These are phyloP conservation scores for Entoloma clypeatum DNA, from an alignment of 1,284 basidiomycete species.

Conservation along the genomic window DNA sequence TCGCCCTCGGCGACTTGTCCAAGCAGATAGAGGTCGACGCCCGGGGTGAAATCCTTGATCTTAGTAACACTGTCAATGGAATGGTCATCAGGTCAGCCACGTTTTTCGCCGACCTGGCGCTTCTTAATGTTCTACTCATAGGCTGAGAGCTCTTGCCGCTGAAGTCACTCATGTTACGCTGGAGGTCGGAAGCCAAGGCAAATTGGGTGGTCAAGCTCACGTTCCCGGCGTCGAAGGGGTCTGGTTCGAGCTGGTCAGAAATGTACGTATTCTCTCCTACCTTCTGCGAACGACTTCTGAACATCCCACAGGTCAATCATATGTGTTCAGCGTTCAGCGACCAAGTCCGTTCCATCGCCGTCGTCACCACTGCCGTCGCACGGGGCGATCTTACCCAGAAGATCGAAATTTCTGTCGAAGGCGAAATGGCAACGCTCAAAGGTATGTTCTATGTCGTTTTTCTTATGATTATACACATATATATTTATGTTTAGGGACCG, in stretches of 20 bases:
- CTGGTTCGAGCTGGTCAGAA: constrained; percentile 82
- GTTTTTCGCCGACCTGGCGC: neutral
- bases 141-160: constrained; percentile 85
- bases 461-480: neutral
- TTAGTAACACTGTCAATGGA: constrained; percentile 98
- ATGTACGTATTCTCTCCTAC: constrained; percentile 49
- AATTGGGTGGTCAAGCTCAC: no score
- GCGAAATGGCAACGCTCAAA: constrained; percentile 95
- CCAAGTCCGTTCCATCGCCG: no score
- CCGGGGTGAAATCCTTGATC: constrained; percentile 92
- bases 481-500: constrained; percentile 29
- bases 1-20: constrained; percentile 91
- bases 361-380: no score
- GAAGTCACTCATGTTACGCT: constrained; percentile 96
- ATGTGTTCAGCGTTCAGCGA: no score
- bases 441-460: no score
- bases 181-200: constrained; percentile 90
- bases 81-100: constrained; percentile 75
- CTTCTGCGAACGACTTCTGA: no score
- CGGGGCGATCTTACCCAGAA: no score
- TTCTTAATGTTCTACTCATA: constrained; percentile 11
- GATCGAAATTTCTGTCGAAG: constrained; percentile 96
- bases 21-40: constrained; percentile 98
- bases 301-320: no score
- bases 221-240: no score